Base-by-base conservation (phyloP, 2,329 filamentous ascomycete species). In the Mariannaea sp. region DNA sequence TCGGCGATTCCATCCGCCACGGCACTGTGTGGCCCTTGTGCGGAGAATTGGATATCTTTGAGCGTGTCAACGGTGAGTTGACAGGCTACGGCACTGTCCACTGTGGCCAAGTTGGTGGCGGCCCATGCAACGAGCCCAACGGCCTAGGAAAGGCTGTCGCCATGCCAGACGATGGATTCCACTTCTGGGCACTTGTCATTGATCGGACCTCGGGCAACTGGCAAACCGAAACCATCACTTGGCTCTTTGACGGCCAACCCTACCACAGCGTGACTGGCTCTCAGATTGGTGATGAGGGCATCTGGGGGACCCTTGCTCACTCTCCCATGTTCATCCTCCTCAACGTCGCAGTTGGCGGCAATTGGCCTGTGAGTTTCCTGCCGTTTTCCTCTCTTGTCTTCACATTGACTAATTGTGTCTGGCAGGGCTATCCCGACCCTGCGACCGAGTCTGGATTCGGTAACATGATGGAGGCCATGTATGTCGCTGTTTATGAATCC, bases 41-140 rank as follows among this genome's bases (percentile, higher is more conserved):
- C 58, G 79, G 79, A 20, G 79, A 81, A 70, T 67, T 81, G 39
- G 79, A 81, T 59, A 72, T 80, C 53, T 71, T 80, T 45, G 79
- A 81, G 70, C 74, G 73, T 22, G 70, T 81, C 55, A 76, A 80
- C 65, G 78, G 78, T 3, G 59, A 66, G 32, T 60, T 75, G 53
- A 75, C 70, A 1, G 78, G 73, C 6, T 75, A 76, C 57, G 79
- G 78, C 3, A 80, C 77, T 1, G 66, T 74, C 4, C 79, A 82
- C 69, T 81, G 78, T 65, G 73, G 75, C 19, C 58, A 65, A 4
- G 69, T 68, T 14, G 72, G 71, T 2, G 76, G 76, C 14, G 77
- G 77, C 7, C 66, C 71, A 3, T 81, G 79, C 69, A 75, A 80
- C 62, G 78, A 80, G 64, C 73, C 73, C 39, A 70, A 52, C 2